These are phyloP conservation scores for Backusella macrospora DNA, from an alignment of 192 early-diverging fungal species.

Conservation along the genomic window DNA sequence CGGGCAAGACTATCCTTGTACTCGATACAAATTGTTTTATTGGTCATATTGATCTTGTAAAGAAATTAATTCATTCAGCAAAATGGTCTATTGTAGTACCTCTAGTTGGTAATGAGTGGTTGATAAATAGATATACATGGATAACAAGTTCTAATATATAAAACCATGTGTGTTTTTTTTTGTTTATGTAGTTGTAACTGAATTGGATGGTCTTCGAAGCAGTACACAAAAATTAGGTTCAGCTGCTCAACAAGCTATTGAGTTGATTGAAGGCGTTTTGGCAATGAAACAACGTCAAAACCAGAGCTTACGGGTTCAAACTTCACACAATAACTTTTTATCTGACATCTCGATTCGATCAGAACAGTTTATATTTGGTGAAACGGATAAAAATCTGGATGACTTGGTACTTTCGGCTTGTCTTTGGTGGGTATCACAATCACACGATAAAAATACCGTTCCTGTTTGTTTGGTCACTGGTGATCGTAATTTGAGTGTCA, in stretches of 20 bases:
- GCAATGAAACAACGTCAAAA: slow-evolving; percentile 36
- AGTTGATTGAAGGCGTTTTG: slow-evolving; percentile 47
- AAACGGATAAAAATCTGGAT: slow-evolving; percentile 62
- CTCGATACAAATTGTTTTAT: slow-evolving; percentile 65
- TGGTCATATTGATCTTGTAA: slow-evolving; percentile 48
- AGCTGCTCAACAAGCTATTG: slow-evolving; percentile 47
- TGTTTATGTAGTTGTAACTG: slow-evolving; percentile 49
- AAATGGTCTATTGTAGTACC: slow-evolving; percentile 59
- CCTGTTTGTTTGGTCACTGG: slow-evolving; percentile 55
- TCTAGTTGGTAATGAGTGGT: slow-evolving; percentile 45
- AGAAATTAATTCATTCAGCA: slow-evolving; percentile 44
- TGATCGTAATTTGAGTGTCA: slow-evolving; percentile 61
- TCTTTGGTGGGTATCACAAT: slow-evolving; percentile 46
- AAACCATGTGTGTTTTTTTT: not conserved
- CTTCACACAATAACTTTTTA: slow-evolving; percentile 58
- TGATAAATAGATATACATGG: not conserved
- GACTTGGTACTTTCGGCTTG: slow-evolving; percentile 58
- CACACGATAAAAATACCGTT: slow-evolving; percentile 11
- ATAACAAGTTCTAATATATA: not conserved
- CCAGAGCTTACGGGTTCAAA: slow-evolving; percentile 50
- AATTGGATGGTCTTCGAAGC: slow-evolving; percentile 55
- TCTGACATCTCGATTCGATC: slow-evolving; percentile 56
- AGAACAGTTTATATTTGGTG: slow-evolving; percentile 56
- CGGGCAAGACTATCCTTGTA: slow-evolving; percentile 46
- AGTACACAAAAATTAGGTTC: slow-evolving; percentile 54